These are phyloP conservation scores for Trichoderma cornu-damae DNA, from an alignment of 2,329 filamentous ascomycete genomes.

Conservation along the genomic window DNA sequence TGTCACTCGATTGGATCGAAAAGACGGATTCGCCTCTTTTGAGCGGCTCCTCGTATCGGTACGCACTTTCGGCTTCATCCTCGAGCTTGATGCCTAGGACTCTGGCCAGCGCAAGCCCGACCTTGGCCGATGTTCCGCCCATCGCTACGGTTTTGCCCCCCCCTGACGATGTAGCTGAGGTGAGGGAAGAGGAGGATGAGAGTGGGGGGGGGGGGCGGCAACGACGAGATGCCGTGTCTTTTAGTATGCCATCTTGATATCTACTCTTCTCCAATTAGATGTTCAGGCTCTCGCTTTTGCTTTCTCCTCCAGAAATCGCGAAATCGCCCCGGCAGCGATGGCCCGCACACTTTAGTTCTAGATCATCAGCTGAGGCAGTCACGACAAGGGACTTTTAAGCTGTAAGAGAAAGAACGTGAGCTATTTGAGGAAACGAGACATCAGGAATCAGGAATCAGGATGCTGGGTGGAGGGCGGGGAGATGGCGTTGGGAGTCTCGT, in stretches of 20 bases:
- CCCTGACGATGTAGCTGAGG: not conserved
- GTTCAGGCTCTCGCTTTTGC: constrained; percentile 3
- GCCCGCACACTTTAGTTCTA: not conserved
- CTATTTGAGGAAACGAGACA: not conserved
- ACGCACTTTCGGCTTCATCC: constrained; percentile 37
- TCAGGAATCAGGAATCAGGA: not conserved
- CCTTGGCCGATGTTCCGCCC: constrained; percentile 44
- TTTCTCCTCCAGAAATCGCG: not conserved
- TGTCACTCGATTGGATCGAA: constrained; percentile 66
- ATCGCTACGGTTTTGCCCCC: constrained; percentile 30
- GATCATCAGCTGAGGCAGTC: constrained; percentile 9
- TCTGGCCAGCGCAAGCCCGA: constrained; percentile 72
- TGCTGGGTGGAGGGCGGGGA: not conserved
- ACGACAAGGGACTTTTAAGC: not conserved
- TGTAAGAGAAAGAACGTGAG: not conserved
- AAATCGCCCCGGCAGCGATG: not conserved
- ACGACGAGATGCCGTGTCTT: not conserved
- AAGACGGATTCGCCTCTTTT: constrained; percentile 75
- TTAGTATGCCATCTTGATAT: constrained; percentile 2
- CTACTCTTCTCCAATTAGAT: not conserved
- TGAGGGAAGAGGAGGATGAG: not conserved
- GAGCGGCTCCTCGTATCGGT: constrained; percentile 47
- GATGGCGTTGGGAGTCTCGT: constrained; percentile 13
- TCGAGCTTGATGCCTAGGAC: constrained; percentile 77
- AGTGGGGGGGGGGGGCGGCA: not conserved